Conservation (phyloP, 306 rosid genomes). For the Quercus mongolica region DNA sequence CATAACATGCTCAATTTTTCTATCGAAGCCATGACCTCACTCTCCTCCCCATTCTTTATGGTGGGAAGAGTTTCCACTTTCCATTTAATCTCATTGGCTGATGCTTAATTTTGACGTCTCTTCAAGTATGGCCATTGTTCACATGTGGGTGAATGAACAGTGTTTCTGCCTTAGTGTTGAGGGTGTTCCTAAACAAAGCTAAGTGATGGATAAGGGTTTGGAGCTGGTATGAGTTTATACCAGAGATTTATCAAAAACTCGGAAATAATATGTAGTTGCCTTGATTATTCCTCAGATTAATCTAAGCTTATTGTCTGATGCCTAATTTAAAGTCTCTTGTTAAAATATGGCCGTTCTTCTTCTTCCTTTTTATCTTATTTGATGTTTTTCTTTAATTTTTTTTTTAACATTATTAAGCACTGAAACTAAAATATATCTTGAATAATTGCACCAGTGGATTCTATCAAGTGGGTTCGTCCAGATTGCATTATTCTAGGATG, state of each 20-base stretch:
- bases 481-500: conserved; percentile 87
- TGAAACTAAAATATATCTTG: conserved; percentile 31
- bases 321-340: neutral
- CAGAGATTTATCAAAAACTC: neutral
- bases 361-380: too few relatives aligned
- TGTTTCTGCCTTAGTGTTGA: neutral
- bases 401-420: conserved; percentile 2
- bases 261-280: neutral
- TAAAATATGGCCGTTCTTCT: neutral
- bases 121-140: neutral
- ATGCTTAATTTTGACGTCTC: neutral
- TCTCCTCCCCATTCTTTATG: neutral
- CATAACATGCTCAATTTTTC: neutral
- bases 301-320: too few relatives aligned
- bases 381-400: neutral
- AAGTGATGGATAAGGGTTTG: neutral
- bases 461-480: conserved; percentile 76
- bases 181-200: neutral
- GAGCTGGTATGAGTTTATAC: neutral
- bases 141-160: neutral
- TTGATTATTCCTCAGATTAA: neutral
- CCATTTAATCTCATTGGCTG: neutral
- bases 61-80: neutral
- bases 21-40: neutral
- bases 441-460: conserved; percentile 71